A percentile compares a stretch with the other conserved stretches of the same genome.
Conservation (phyloP, 805 yeast genomes). For the Kodamaea nitidulidarum region DNA sequence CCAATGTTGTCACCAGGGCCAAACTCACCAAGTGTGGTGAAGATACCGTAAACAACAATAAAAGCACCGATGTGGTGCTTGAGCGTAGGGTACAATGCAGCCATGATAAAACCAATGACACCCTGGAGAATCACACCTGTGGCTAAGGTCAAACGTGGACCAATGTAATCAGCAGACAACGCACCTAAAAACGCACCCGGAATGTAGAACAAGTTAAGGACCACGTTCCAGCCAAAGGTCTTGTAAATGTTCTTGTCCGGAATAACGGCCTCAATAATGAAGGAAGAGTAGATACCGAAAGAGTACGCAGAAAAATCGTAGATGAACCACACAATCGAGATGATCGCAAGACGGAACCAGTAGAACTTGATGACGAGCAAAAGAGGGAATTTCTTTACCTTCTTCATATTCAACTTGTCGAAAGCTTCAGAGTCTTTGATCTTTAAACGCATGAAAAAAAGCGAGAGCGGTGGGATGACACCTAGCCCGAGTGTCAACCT, state of each 20-base stretch:
- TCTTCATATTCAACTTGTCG: constrained; percentile 64
- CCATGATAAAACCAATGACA: constrained; percentile 77
- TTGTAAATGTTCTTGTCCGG: constrained; percentile 60
- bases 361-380: constrained; percentile 69
- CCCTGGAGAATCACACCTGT: constrained; percentile 72
- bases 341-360: constrained; percentile 72
- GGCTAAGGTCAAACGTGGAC: constrained; percentile 79
- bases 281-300: constrained; percentile 78
- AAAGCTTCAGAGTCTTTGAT: constrained; percentile 73
- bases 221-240: constrained; percentile 90
- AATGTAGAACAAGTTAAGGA: constrained; percentile 78
- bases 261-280: constrained; percentile 57
- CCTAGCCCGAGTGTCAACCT: constrained; percentile 87
- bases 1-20: constrained; percentile 95
- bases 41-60: constrained; percentile 84
- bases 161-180: constrained; percentile 75
- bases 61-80: constrained; percentile 67
- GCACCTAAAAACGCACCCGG: constrained; percentile 93
- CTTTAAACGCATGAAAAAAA: constrained; percentile 73
- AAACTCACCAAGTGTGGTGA: constrained; percentile 83
- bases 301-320: constrained; percentile 88
- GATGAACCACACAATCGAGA: constrained; percentile 82
- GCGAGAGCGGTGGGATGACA: constrained; percentile 77
- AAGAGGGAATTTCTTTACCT: constrained; percentile 57
- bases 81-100: constrained; percentile 58